A percentile compares a stretch with the other conserved stretches of the same genome.
These are phyloP conservation scores for Tetracladium marchalianum DNA, from an alignment of 495 filamentous ascomycete genomes.

Conservation along the genomic window DNA sequence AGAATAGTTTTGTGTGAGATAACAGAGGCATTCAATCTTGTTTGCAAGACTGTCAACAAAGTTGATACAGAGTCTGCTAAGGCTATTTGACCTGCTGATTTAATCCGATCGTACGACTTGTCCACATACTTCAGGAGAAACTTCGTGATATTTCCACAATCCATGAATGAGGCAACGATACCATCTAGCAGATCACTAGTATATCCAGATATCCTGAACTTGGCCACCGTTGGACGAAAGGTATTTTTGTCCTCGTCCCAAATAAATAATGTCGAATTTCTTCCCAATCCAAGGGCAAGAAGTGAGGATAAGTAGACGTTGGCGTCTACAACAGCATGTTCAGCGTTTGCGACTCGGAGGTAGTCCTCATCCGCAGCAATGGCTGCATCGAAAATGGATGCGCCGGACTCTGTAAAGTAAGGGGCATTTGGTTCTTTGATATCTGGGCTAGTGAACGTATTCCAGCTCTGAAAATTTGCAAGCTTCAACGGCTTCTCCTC, in stretches of 20 bases:
- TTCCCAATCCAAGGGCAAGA: slow-evolving; percentile 64
- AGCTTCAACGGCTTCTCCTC: slow-evolving; percentile 20
- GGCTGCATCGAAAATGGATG: slow-evolving; percentile 61
- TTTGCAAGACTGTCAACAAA: slow-evolving; percentile 44
- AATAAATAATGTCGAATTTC: slow-evolving; percentile 68
- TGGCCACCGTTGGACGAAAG: slow-evolving; percentile 46
- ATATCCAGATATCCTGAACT: slow-evolving; percentile 59
- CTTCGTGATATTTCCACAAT: slow-evolving; percentile 48
- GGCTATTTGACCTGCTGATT: slow-evolving; percentile 46
- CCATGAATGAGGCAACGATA: slow-evolving; percentile 45
- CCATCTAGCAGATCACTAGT: slow-evolving; percentile 46
- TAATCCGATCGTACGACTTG: slow-evolving; percentile 26
- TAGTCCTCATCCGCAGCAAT: slow-evolving; percentile 28
- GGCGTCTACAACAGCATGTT: slow-evolving; percentile 27
- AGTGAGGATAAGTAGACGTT: slow-evolving; percentile 51
- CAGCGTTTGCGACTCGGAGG: slow-evolving; percentile 19
- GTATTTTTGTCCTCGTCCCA: slow-evolving; percentile 47
- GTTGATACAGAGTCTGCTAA: slow-evolving; percentile 49
- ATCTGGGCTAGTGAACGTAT: slow-evolving; percentile 44
- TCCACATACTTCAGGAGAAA: slow-evolving; percentile 45
- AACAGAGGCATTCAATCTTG: slow-evolving; percentile 37
- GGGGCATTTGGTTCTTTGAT: slow-evolving; percentile 35
- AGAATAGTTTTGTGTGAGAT: slow-evolving; percentile 43
- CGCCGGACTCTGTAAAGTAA: slow-evolving; percentile 72
- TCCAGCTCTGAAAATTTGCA: slow-evolving; percentile 59